Evolutionary conservation across 768 basidiomycete genomes (phyloP), one percentile per base, ranked within the genome.

Genomic region (Podaxis sp.): DNA sequence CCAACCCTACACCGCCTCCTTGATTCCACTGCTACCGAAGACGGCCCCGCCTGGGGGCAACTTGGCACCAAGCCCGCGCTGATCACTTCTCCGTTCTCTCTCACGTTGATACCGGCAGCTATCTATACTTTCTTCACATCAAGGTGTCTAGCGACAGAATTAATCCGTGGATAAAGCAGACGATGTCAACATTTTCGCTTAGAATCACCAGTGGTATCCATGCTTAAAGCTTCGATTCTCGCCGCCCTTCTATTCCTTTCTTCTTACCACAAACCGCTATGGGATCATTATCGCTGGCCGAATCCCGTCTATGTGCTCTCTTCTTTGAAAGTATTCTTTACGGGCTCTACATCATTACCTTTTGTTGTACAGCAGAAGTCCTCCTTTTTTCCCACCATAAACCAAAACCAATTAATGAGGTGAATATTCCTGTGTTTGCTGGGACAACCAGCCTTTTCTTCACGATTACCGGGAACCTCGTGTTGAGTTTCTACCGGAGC

Each of bases 281-380:
- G 60, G 60, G 52, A 28, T 24, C 40, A 46, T 22, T 61, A 17
- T 30, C 60, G 40, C 40, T 61, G 19, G 30, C 42, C 4, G 51
- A 53, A 19, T 61, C 60, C 19, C 60, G 52, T 12, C 60, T 61
- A 17, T 61, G 60, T 33, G 60, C 60, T 17, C 52, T 61, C 52
- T 53, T 61, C 39, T 3, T 22, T n/a, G 52, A 61, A 38, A 28
- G 52, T 52, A 36, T 61, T 13, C 60, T 61, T 26, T 61, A 61
- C 13, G 60, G 60, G 15, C 33, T 53, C 28, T 61, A 61, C 28
- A 30, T 54, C n/a, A 61, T 61, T 24, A 53, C 60, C 13, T 61
- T 53, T 30, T 39, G n/a, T n/a, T 53, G 24, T 30, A 44, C 60
- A 6, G 11, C 17, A n/a, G 24, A 61, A 36, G 26, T 24, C n/a